phyloP scores from a whole-genome alignment of 768 basidiomycete species.

The Naematelia aurantialba region DNA sequence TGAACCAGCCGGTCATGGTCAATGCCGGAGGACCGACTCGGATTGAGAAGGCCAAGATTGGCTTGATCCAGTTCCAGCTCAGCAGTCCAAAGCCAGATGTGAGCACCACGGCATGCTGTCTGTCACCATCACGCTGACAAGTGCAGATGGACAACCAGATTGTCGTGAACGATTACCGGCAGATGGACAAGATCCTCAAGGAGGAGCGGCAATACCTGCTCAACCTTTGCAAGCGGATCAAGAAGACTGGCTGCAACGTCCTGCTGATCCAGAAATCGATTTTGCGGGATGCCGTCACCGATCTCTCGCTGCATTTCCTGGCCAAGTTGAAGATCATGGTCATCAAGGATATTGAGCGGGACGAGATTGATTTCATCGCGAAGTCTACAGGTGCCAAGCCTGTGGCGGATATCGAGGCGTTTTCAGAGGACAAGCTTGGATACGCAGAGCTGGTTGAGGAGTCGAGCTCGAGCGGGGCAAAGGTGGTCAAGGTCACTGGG shows the following conservation, averaged over 20 bases:
- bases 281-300: conserved; percentile 97
- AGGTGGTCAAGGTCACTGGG: conserved; percentile 90
- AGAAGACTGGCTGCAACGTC: conserved; percentile 99
- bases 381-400: conserved; percentile 95
- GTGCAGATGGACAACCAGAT: conserved; percentile 99
- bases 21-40: conserved; percentile 89
- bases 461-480: conserved; percentile 67
- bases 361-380: conserved; percentile 95
- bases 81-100: conserved; percentile 97
- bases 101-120: conserved; percentile 45
- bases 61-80: conserved; percentile 95
- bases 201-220: conserved; percentile 97
- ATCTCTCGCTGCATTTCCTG: conserved; percentile 93
- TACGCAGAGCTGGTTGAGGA: conserved; percentile 96
- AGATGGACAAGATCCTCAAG: conserved; percentile 99
- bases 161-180: conserved; percentile 97
- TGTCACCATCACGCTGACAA: conserved; percentile 15
- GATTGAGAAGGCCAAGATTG: conserved; percentile 98
- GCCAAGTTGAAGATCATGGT: conserved; percentile 94
- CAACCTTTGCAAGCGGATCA: conserved; percentile 98
- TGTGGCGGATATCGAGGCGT: conserved; percentile 93
- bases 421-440: conserved; percentile 96
- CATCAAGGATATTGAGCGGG: conserved; percentile 95
- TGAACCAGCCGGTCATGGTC: conserved; percentile 89
- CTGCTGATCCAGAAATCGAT: conserved; percentile 99